Base-by-base conservation (phyloP, 257 asterid genomes). In the Voacanga thouarsii region DNA sequence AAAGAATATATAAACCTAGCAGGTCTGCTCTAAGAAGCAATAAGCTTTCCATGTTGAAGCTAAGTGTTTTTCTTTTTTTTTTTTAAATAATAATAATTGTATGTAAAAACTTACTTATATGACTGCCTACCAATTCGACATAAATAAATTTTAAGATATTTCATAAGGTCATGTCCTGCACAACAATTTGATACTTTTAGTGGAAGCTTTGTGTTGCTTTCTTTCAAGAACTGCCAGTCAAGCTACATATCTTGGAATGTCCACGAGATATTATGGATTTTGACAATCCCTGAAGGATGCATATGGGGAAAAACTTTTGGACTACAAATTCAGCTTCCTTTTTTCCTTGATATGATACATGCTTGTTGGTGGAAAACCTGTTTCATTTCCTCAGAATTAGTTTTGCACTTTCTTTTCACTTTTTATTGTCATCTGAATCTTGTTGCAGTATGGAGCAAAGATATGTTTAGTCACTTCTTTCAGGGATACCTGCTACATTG, bases 391-490 rank as follows among this genome's bases (percentile, higher is more conserved):
- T 64, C n/a, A 21, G 49, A 11, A 18, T 53, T 30, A 24, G 24
- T 60, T 59, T 4, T 43, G 56, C 63, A 5, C 67, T 69, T 59
- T 16, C 71, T 21, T 43, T 76, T 49, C 15, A 11, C 7, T 12
- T 18, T 55, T 49, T 64, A 37, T 43, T 77, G n/a, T 39, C 4
- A 69, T 78, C 12, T 30, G 37, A 68, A 73, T 39, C 3, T 51
- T 37, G 60, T 47, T 85, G 85, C 81, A 95, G 99, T 95, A 90
- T 82, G 96, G 82, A 74, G 93, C 90, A 51, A 94, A 93, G 83
- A 91, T 94, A 68, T 92, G 97, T 80, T 80, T 94, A 77, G 93
- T 94, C 67, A 94, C 97, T 68, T 92, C 99, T n/a, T 94, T 94
- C n/a, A 91, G 97, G 21, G 97, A 94, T 64, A 87, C 89, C 30